Evolutionary conservation across 2,329 filamentous ascomycete genomes (phyloP), one percentile per base, ranked within the genome.

Genomic region (Colletotrichum trifolii): DNA sequence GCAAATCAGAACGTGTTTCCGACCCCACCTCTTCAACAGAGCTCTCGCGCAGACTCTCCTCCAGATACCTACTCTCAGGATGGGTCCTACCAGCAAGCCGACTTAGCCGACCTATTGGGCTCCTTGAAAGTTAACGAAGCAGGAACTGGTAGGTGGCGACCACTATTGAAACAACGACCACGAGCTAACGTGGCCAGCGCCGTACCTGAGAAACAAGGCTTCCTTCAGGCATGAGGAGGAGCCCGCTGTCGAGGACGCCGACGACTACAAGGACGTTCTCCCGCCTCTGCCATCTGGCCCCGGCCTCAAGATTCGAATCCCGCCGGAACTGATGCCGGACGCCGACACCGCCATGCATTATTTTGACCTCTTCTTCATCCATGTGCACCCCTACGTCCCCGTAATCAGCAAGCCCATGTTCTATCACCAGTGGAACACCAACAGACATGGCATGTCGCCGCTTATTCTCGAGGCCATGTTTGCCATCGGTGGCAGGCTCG

Each of bases 341-440:
- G 93, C 97, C 38, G 89, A 93, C 48, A 92, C 92, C 40, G 90
- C 90, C 5, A 81, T 94, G 73, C 87, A 91, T 40, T 97, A 96
- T 74, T 97, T 98, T 74, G 89, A 96, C 43, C 91, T 97, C 47
- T 98, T 93, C 75, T 98, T 98, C 76, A 82, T 85, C 39, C 90
- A 97, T 70, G 91, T 97, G 38, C 96, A 98, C 73, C 94, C 94
- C 0, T 98, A 97, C 71, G 89, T 96, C 2, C 95, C 95, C 0
- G 93, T 98, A 3, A 81, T 98, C 57, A 94, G 96, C 78, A 92
- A 93, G 72, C 81, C 86, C 2, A 83, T 90, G 43, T 92, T 98
- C 71, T 97, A 96, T 73, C 89, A 93, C 47, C 94, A 97, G 78
- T 98, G 95, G 95, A 89, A 91, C 61, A 89, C 87, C 13, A 90